These are phyloP conservation scores for Mycena kentingensis DNA, from an alignment of 768 basidiomycete genomes.

Conservation along the genomic window DNA sequence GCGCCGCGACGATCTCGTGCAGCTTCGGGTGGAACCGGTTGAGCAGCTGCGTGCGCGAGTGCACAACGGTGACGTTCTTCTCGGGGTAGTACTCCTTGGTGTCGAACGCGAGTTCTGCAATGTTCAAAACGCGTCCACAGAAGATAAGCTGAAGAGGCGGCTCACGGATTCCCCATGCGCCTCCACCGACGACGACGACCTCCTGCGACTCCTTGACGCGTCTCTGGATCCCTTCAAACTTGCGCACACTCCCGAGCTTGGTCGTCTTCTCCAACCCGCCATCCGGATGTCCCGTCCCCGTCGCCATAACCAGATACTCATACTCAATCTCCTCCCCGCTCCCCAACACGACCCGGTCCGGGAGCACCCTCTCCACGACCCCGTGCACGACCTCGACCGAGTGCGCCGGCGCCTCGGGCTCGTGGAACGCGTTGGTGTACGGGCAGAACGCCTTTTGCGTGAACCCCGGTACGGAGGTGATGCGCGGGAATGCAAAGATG, in stretches of 20 bases:
- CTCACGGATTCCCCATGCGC: slow-evolving; percentile 58
- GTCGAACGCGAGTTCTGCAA: slow-evolving; percentile 50
- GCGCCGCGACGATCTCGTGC: slow-evolving; percentile 29
- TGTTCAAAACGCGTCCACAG: neutral
- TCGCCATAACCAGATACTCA: slow-evolving; percentile 37
- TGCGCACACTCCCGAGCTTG: slow-evolving; percentile 30
- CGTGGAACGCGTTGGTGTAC: slow-evolving; percentile 24
- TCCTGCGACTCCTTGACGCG: slow-evolving; percentile 35
- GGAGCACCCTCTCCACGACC: slow-evolving; percentile 17
- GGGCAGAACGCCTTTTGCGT: slow-evolving; percentile 36
- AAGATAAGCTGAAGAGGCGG: slow-evolving; percentile 3
- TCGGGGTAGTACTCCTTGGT: slow-evolving; percentile 41
- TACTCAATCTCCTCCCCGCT: slow-evolving; percentile 27
- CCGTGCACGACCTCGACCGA: slow-evolving; percentile 22
- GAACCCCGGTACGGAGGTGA: slow-evolving; percentile 26
- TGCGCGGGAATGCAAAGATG: slow-evolving; percentile 36
- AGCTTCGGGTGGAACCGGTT: slow-evolving; percentile 44
- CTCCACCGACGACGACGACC: slow-evolving; percentile 57
- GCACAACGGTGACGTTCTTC: slow-evolving; percentile 46
- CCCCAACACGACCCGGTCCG: slow-evolving; percentile 18
- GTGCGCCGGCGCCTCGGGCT: slow-evolving; percentile 14
- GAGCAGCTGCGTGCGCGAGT: slow-evolving; percentile 45
- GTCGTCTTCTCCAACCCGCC: slow-evolving; percentile 7
- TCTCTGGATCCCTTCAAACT: slow-evolving; percentile 29
- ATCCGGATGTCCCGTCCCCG: slow-evolving; percentile 27